These are phyloP conservation scores for Termitomyces titanicus DNA, from an alignment of 768 basidiomycete species.

Conservation along the genomic window DNA sequence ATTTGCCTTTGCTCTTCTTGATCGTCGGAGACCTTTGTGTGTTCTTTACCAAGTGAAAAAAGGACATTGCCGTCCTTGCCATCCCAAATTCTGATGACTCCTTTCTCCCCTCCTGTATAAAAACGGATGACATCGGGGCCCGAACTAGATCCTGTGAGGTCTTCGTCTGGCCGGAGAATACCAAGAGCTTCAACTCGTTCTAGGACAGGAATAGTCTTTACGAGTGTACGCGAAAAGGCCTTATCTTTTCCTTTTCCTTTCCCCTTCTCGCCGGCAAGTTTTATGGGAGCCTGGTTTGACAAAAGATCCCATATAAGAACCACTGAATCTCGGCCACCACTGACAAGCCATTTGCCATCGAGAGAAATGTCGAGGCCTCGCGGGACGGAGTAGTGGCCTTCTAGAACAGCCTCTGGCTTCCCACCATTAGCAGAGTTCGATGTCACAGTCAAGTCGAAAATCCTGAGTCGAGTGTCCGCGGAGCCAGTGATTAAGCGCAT, in stretches of 20 bases:
- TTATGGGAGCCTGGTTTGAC: slow-evolving; percentile 22
- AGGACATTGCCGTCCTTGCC: slow-evolving; percentile 59
- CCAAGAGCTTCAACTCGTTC: slow-evolving; percentile 90
- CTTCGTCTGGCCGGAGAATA: slow-evolving; percentile 51
- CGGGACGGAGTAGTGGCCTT: slow-evolving; percentile 94
- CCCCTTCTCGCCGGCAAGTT: slow-evolving; percentile 33
- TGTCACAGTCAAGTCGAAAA: slow-evolving; percentile 81
- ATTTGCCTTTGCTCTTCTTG: slow-evolving; percentile 86
- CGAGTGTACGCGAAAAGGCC: slow-evolving; percentile 51
- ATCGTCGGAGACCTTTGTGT: slow-evolving; percentile 40
- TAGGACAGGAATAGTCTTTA: slow-evolving; percentile 77
- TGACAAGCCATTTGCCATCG: slow-evolving; percentile 89
- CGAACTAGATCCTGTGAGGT: slow-evolving; percentile 39
- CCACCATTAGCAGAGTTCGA: slow-evolving; percentile 52
- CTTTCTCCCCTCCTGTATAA: slow-evolving; percentile 92
- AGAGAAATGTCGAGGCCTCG: slow-evolving; percentile 80
- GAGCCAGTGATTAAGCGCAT: slow-evolving; percentile 90
- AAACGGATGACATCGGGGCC: slow-evolving; percentile 49
- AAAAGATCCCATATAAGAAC: slow-evolving; percentile 89
- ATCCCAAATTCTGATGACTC: slow-evolving; percentile 84
- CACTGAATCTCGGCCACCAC: slow-evolving; percentile 90
- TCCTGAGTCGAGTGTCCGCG: slow-evolving; percentile 87
- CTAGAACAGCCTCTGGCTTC: slow-evolving; percentile 77
- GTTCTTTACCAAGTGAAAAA: slow-evolving; percentile 52
- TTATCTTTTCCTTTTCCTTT: slow-evolving; percentile 51